Percentiles rank a stretch among this genome's conserved stretches.
Evolutionary conservation across 768 basidiomycete genomes (phyloP).

Genomic region (Ramaria sp.): DNA sequence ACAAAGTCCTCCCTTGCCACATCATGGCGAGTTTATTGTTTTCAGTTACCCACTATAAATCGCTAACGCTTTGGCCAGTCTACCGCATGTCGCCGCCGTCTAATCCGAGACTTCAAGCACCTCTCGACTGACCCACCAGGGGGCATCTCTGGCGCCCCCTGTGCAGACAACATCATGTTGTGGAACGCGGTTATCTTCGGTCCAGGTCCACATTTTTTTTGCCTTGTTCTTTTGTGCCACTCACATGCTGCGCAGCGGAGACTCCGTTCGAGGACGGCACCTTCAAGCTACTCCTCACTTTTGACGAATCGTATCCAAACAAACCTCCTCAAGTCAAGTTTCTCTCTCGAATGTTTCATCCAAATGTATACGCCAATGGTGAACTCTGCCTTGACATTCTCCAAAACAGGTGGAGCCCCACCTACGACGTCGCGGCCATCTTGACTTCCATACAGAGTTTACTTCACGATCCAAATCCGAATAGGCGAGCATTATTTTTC

Average conservation of each 20-base stretch:
- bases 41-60: not conserved
- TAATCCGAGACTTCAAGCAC: slow-evolving; percentile 96
- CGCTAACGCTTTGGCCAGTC: slow-evolving; percentile 41
- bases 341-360: slow-evolving; percentile 96
- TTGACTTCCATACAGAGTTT: slow-evolving; percentile 93
- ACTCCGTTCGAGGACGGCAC: slow-evolving; percentile 99
- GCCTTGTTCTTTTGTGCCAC: not conserved
- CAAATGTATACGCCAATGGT: slow-evolving; percentile 97
- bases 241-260: slow-evolving; percentile 42
- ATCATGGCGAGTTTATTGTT: not conserved
- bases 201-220: slow-evolving; percentile 51
- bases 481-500: slow-evolving; percentile 30
- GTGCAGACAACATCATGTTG: slow-evolving; percentile 97
- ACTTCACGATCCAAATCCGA: slow-evolving; percentile 95
- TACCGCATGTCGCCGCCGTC: slow-evolving; percentile 86
- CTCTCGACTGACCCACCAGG: slow-evolving; percentile 88
- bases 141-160: slow-evolving; percentile 94
- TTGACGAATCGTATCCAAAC: slow-evolving; percentile 98
- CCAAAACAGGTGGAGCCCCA: slow-evolving; percentile 98
- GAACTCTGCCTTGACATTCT: slow-evolving; percentile 97
- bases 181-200: slow-evolving; percentile 99
- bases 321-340: slow-evolving; percentile 97
- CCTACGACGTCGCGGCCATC: slow-evolving; percentile 98
- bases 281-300: slow-evolving; percentile 90
- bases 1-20: not conserved